Evolutionary conservation across 1,284 basidiomycete species (phyloP).

Genomic region (Apiotrichum domesticum): DNA sequence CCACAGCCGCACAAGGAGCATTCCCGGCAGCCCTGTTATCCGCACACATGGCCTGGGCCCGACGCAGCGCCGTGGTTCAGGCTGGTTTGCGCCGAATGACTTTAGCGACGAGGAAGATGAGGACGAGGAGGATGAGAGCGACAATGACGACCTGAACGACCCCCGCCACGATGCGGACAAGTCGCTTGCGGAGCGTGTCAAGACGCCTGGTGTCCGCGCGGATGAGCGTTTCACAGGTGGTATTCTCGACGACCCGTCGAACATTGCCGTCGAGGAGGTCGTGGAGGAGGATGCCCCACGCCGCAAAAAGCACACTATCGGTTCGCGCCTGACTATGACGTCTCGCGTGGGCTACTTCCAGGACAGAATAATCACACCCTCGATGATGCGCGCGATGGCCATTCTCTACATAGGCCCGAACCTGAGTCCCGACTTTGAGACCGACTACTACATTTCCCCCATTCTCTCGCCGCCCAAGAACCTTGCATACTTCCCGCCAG

Average conservation of each 20-base stretch:
- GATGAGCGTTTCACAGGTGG: slow-evolving; percentile 16
- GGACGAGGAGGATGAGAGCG: slow-evolving; percentile 22
- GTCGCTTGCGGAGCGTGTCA: slow-evolving; percentile 46
- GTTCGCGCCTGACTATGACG: slow-evolving; percentile 90
- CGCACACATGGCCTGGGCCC: not conserved
- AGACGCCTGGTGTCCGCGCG: slow-evolving; percentile 35
- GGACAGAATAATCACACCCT: slow-evolving; percentile 80
- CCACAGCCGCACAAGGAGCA: not conserved
- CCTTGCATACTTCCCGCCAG: slow-evolving; percentile 85
- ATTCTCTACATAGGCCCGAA: slow-evolving; percentile 93
- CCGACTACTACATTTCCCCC: slow-evolving; percentile 92
- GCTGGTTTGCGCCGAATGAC: slow-evolving; percentile 52
- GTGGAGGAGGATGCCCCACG: slow-evolving; percentile 13
- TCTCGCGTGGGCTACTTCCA: slow-evolving; percentile 92
- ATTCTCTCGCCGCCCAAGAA: slow-evolving; percentile 77
- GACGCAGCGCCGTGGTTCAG: slow-evolving; percentile 34
- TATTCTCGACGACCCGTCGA: slow-evolving; percentile 4
- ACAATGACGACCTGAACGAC: slow-evolving; percentile 18
- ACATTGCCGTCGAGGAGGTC: not conserved
- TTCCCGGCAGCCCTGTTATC: slow-evolving; percentile 10
- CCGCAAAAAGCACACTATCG: slow-evolving; percentile 51
- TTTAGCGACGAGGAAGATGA: slow-evolving; percentile 7
- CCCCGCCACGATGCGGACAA: slow-evolving; percentile 44
- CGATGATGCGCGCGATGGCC: slow-evolving; percentile 98
- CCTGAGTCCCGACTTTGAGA: slow-evolving; percentile 83